phyloP scores from a whole-genome alignment of 768 basidiomycete species.

The Collybiopsis luxurians region DNA sequence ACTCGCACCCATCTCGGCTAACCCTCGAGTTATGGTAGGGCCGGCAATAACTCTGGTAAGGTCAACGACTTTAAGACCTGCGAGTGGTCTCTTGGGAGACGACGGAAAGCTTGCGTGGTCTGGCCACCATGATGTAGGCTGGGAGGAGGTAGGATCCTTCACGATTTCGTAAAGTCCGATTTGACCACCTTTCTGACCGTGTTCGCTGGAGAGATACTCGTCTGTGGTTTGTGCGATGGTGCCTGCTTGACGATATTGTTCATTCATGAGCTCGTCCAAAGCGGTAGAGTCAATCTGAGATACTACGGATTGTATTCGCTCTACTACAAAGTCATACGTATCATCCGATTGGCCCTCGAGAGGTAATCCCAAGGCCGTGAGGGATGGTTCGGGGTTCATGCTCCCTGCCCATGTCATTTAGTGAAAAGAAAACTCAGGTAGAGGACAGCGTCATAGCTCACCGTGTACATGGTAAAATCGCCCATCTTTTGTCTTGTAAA shows the following conservation, averaged over 20 bases:
- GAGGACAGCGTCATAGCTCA: background rate
- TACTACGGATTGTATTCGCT: no score
- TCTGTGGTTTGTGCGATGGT: slow-evolving; percentile 18
- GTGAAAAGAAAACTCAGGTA: no score
- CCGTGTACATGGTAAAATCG: slow-evolving; percentile 24
- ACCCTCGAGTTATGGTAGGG: slow-evolving; percentile 19
- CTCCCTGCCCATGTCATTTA: background rate
- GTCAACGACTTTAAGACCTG: slow-evolving; percentile 24
- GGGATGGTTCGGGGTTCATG: slow-evolving; percentile 1
- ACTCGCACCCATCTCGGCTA: slow-evolving; percentile 27
- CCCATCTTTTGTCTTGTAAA: slow-evolving; percentile 23
- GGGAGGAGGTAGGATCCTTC: slow-evolving; percentile 14
- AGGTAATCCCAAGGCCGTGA: background rate
- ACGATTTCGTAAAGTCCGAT: slow-evolving; percentile 17
- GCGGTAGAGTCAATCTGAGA: slow-evolving; percentile 6
- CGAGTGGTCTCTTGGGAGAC: slow-evolving; percentile 15
- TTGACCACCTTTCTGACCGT: slow-evolving; percentile 22
- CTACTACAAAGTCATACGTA: no score
- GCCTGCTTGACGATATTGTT: slow-evolving; percentile 20
- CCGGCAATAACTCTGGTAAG: slow-evolving; percentile 26
- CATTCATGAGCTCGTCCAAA: slow-evolving; percentile 19
- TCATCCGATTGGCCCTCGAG: no score
- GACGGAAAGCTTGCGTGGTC: slow-evolving; percentile 10
- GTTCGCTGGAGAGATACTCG: slow-evolving; percentile 18
- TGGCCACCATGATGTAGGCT: slow-evolving; percentile 18